Percentiles rank a stretch among this genome's conserved stretches.
Evolutionary conservation across 805 yeast species (phyloP).

Genomic region (Lachancea waltii): DNA sequence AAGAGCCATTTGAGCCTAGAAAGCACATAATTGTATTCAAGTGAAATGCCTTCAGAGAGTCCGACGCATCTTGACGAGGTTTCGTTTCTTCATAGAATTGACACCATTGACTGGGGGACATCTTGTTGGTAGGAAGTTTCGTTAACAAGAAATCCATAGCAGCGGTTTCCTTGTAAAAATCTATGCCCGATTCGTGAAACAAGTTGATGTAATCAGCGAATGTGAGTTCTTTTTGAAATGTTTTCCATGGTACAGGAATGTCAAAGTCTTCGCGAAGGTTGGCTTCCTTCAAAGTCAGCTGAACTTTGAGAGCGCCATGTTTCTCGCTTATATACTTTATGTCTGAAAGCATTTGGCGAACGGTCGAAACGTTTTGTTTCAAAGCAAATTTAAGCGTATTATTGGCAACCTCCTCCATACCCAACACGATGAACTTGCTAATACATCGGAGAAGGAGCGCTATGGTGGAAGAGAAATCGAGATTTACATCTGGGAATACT

Average conservation of each 20-base stretch:
- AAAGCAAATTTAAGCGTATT: neutral
- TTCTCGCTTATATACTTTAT: conserved; percentile 14
- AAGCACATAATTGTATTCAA: conserved; percentile 10
- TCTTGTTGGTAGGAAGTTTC: conserved; percentile 12
- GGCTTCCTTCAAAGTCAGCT: conserved; percentile 3
- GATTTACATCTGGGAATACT: no score
- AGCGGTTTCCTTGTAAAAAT: conserved; percentile 11
- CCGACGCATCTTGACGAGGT: conserved; percentile 8
- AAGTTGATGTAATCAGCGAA: conserved; percentile 11
- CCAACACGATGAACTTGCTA: conserved; percentile 4
- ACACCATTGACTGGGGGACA: conserved; percentile 11
- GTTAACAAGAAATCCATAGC: conserved; percentile 14
- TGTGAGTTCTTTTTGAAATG: conserved; percentile 9
- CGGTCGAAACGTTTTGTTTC: neutral
- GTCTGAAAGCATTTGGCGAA: conserved; percentile 11
- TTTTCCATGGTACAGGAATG: conserved; percentile 9
- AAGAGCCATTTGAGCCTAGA: conserved; percentile 10
- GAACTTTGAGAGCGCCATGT: conserved; percentile 12
- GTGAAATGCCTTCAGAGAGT: conserved; percentile 14
- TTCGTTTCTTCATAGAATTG: conserved; percentile 8
- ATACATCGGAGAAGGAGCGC: conserved; percentile 9
- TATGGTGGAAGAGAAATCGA: neutral
- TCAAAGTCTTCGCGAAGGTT: neutral
- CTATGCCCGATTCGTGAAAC: conserved; percentile 8
- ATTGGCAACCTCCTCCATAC: conserved; percentile 8